A percentile compares a stretch with the other conserved stretches of the same genome.
phyloP scores from a whole-genome alignment of 768 basidiomycete species.

The Naganishia kalamii region DNA sequence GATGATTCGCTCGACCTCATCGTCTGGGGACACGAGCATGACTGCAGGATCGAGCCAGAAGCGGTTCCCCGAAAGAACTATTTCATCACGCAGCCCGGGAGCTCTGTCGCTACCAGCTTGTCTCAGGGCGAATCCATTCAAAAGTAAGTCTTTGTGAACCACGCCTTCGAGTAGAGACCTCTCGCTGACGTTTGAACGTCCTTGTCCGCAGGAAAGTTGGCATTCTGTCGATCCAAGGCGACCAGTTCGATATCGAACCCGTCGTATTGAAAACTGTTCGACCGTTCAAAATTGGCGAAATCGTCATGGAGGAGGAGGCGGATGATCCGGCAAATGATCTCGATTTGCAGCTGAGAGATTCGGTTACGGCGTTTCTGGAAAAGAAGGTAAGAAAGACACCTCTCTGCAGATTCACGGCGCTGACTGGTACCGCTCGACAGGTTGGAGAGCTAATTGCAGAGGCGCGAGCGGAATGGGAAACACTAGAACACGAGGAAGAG shows the following conservation, averaged over 20 bases:
- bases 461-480: slow-evolving; percentile 37
- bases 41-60: slow-evolving; percentile 86
- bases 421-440: slow-evolving; percentile 45
- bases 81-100: slow-evolving; percentile 88
- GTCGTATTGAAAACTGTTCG: slow-evolving; percentile 84
- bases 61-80: slow-evolving; percentile 86
- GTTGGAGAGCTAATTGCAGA: slow-evolving; percentile 66
- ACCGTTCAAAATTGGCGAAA: slow-evolving; percentile 83
- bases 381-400: slow-evolving; percentile 52
- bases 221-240: slow-evolving; percentile 76
- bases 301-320: slow-evolving; percentile 66
- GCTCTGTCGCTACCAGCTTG: slow-evolving; percentile 86
- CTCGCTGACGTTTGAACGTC: too few species aligned
- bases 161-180: neutral
- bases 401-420: neutral
- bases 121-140: slow-evolving; percentile 86
- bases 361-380: slow-evolving; percentile 73
- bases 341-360: slow-evolving; percentile 66
- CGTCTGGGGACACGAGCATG: slow-evolving; percentile 98
- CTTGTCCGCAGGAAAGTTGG: slow-evolving; percentile 71
- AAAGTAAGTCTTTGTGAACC: slow-evolving; percentile 57
- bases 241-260: slow-evolving; percentile 76
- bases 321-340: slow-evolving; percentile 67
- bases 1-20: slow-evolving; percentile 90
- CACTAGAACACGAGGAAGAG: slow-evolving; percentile 29